phyloP scores from a whole-genome alignment of 208 protist genomes.

The Trypanosoma cruzi region DNA sequence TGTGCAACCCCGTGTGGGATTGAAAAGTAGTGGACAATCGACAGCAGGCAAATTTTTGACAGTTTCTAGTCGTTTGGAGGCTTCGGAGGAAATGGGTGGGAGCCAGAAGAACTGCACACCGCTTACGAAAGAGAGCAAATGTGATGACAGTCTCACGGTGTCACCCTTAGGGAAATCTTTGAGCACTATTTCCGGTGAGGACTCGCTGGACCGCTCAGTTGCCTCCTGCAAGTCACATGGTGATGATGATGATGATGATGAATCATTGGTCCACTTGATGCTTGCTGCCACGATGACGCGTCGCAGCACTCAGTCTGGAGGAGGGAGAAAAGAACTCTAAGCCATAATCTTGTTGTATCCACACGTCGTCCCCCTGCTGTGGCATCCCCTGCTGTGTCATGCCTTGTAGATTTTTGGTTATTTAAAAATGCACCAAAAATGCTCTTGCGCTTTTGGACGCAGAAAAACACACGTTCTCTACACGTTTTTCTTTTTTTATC shows the following conservation, averaged over 20 bases:
- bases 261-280: not conserved
- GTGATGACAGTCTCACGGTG: not conserved
- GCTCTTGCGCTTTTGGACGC: not conserved
- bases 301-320: not conserved
- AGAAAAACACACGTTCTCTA: not conserved
- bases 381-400: not conserved
- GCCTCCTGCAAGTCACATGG: not conserved
- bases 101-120: not conserved
- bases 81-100: not conserved
- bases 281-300: not conserved
- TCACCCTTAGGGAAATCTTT: not conserved
- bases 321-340: not conserved
- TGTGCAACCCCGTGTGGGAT: too few relatives aligned
- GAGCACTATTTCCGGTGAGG: not conserved
- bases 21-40: not conserved
- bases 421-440: too few relatives aligned
- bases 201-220: constrained; percentile 15
- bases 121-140: not conserved
- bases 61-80: constrained; percentile 3
- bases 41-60: not conserved
- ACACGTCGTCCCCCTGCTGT: not conserved
- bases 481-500: not conserved
- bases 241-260: not conserved
- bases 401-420: not conserved
- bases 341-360: not conserved